phyloP scores from a whole-genome alignment of 2,329 filamentous ascomycete genomes.

The Lecanicillium sp. region DNA sequence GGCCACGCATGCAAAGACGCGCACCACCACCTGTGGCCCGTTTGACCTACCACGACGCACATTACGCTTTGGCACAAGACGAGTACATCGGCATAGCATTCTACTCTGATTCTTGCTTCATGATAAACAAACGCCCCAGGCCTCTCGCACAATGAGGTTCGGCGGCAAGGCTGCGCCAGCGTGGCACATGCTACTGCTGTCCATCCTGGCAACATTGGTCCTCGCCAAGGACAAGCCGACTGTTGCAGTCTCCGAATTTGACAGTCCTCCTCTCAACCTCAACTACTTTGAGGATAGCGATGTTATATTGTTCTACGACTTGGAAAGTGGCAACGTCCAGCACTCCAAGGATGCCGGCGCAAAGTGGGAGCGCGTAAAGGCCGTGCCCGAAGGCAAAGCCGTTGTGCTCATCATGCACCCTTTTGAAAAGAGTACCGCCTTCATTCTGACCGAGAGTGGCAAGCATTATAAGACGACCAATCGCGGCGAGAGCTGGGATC shows the following conservation, averaged over 20 bases:
- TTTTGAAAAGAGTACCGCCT: slow-evolving; percentile 70
- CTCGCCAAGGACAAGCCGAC: slow-evolving; percentile 56
- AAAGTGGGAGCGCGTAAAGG: slow-evolving; percentile 60
- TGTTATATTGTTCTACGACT: slow-evolving; percentile 67
- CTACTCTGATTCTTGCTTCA: slow-evolving; percentile 24
- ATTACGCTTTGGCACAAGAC: too few species aligned
- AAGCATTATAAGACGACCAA: slow-evolving; percentile 80
- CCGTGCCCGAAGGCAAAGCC: slow-evolving; percentile 54
- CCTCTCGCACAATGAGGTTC: slow-evolving; percentile 45
- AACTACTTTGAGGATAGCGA: slow-evolving; percentile 91
- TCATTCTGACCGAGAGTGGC: slow-evolving; percentile 61
- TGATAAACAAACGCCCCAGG: slow-evolving; percentile 26
- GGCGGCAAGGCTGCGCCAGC: slow-evolving; percentile 38
- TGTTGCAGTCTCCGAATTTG: slow-evolving; percentile 57
- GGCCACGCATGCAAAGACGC: background rate
- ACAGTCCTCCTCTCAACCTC: slow-evolving; percentile 57
- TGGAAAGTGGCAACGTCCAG: slow-evolving; percentile 55
- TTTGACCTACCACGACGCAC: too few species aligned
- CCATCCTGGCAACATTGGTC: slow-evolving; percentile 29
- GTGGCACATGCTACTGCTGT: slow-evolving; percentile 44
- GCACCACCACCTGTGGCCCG: background rate
- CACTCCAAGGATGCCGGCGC: slow-evolving; percentile 75
- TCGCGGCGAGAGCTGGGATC: slow-evolving; percentile 70
- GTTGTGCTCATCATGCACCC: slow-evolving; percentile 65
- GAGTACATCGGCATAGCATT: too few species aligned